These are phyloP conservation scores for Arctostaphylos glauca DNA, from an alignment of 148 eudicot species.

Conservation along the genomic window DNA sequence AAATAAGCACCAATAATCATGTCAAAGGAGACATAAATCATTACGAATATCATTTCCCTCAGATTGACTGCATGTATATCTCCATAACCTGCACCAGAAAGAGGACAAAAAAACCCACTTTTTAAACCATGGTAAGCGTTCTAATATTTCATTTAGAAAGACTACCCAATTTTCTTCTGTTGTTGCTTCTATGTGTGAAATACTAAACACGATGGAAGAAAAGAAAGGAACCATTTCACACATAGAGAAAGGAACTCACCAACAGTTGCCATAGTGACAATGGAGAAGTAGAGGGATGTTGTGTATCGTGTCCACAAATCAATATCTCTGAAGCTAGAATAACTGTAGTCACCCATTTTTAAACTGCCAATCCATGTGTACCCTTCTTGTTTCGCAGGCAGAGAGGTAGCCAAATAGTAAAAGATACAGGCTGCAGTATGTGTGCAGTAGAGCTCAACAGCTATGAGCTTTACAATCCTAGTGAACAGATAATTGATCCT, in stretches of 20 bases:
- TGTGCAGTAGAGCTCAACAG: slow-evolving; percentile 87
- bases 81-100: slow-evolving; percentile 55
- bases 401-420: slow-evolving; percentile 82
- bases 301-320: slow-evolving; percentile 75
- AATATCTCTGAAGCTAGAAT: slow-evolving; percentile 72
- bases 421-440: slow-evolving; percentile 98
- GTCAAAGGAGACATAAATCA: slow-evolving; percentile 75
- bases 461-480: slow-evolving; percentile 73
- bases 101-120: not conserved
- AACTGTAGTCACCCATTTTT: slow-evolving; percentile 75
- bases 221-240: not conserved
- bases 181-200: not conserved
- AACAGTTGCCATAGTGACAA: slow-evolving; percentile 95
- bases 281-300: slow-evolving; percentile 82
- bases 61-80: slow-evolving; percentile 75
- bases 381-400: slow-evolving; percentile 70
- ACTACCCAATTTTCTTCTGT: not conserved
- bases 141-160: not conserved
- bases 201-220: not conserved
- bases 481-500: slow-evolving; percentile 76
- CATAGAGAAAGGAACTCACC: slow-evolving; percentile 49
- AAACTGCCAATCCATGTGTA: slow-evolving; percentile 99
- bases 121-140: not conserved
- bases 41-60: slow-evolving; percentile 76
- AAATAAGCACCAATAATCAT: slow-evolving; percentile 76